These are phyloP conservation scores for Monosporascus sp. DNA, from an alignment of 2,329 filamentous ascomycete species.

Conservation along the genomic window DNA sequence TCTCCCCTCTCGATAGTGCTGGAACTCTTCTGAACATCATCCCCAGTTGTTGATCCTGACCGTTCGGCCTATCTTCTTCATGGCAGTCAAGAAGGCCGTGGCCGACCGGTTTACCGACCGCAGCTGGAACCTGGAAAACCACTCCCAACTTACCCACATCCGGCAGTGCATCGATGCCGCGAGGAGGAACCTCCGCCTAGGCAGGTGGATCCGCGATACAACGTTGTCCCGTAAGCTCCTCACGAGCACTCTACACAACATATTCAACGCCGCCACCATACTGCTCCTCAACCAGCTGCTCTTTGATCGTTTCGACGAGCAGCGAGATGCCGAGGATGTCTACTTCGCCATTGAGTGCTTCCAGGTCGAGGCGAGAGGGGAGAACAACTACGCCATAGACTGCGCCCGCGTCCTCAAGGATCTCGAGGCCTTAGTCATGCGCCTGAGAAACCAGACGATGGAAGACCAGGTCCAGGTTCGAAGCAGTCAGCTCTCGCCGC, in stretches of 20 bases:
- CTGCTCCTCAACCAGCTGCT: slow-evolving; percentile 42
- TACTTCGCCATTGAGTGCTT: slow-evolving; percentile 38
- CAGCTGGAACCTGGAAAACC: slow-evolving; percentile 20
- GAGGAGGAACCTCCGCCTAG: slow-evolving; percentile 40
- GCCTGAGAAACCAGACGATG: slow-evolving; percentile 16
- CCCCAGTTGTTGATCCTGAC: slow-evolving; percentile 41
- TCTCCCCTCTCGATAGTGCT: not conserved
- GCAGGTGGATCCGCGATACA: slow-evolving; percentile 32
- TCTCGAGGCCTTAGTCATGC: slow-evolving; percentile 30
- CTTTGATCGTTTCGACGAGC: slow-evolving; percentile 25
- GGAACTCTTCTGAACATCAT: not conserved
- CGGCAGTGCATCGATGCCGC: slow-evolving; percentile 38
- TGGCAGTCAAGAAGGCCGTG: slow-evolving; percentile 41
- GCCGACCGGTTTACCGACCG: slow-evolving; percentile 33
- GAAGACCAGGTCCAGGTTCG: not conserved
- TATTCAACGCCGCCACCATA: slow-evolving; percentile 46
- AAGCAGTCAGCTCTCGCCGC: not conserved
- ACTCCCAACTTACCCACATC: slow-evolving; percentile 26
- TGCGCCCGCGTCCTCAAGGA: slow-evolving; percentile 35
- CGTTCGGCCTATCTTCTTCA: slow-evolving; percentile 42
- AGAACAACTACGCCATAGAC: slow-evolving; percentile 33
- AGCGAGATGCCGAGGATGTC: slow-evolving; percentile 27
- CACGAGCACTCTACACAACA: slow-evolving; percentile 40
- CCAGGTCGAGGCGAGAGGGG: slow-evolving; percentile 32
- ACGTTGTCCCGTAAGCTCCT: slow-evolving; percentile 35